Base-by-base conservation (phyloP, 768 basidiomycete species). In the Calvatia gigantea region DNA sequence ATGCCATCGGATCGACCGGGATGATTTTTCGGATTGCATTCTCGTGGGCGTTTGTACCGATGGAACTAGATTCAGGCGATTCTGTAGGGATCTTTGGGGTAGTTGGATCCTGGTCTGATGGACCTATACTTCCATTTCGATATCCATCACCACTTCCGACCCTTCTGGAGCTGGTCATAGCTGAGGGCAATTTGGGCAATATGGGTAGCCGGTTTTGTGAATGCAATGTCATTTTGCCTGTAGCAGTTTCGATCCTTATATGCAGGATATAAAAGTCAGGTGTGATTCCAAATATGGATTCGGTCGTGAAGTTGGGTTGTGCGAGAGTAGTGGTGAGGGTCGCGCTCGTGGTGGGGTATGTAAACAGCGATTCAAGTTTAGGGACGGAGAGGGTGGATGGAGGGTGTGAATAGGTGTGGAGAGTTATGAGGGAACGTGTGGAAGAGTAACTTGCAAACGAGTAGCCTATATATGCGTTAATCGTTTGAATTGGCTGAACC, bases 1-100 rank as follows among this genome's bases (percentile, higher is more conserved):
- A 91, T 7, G 85, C 86, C 91, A 92, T 94, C 0, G 91, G 91
- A 66, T 94, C 91, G 6, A 94, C 89, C 12, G 89, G 87, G 25
- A 91, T 65, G 25, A 94, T 85, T 57, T 83, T 73, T 49, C 73
- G 72, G 7, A 55, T 12, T 25, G 45, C 11, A 33, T 17, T 56
- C n/a, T 25, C 51, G 21, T 3, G 21, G 28, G 7, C 23, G 11
- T 27, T 39, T 6, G 17, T 3, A 4, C 19, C 25, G 7, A 42
- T 21, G 0, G 41, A 42, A 25, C 17, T 12, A 21, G 41, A 21
- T 42, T 14, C 41, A 25, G 41, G 7, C 25, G 11, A 1, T 4
- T 42, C 41, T 19, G 41, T 42, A 8, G 41, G 41, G 9, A 23
- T 42, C 8, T 11, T 42, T 23, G 19, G 41, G 21, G 14, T n/a